Percentiles rank a stretch among this genome's conserved stretches.
phyloP scores from a whole-genome alignment of 805 yeast genomes.

The Wickerhamiella shivajii region DNA sequence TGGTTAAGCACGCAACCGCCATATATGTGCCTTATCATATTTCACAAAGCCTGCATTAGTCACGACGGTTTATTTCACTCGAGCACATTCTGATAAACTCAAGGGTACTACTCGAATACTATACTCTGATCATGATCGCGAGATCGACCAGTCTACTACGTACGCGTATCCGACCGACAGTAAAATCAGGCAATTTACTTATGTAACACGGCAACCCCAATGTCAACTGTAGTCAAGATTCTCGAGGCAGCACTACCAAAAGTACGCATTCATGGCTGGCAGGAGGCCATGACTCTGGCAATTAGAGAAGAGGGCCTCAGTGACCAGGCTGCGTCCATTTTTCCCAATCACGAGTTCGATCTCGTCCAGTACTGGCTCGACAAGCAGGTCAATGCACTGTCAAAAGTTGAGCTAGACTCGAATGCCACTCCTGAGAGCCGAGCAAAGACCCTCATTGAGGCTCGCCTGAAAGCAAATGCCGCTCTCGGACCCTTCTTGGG shows the following conservation, averaged over 20 bases:
- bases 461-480: constrained; percentile 33
- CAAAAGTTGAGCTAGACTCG: constrained; percentile 18
- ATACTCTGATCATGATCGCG: too few species aligned
- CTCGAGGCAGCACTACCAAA: constrained; percentile 25
- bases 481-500: constrained; percentile 13
- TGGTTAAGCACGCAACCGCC: too few species aligned
- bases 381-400: constrained; percentile 25
- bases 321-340: constrained; percentile 35
- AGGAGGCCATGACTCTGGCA: constrained; percentile 34
- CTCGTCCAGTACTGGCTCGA: constrained; percentile 43
- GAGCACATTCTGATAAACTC: too few species aligned
- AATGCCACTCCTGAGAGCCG: constrained; percentile 11
- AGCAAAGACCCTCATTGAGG: constrained; percentile 28
- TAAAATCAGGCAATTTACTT: too few species aligned
- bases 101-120: too few species aligned
- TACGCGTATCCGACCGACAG: too few species aligned
- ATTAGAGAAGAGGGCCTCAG: constrained; percentile 35
- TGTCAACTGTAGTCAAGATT: constrained; percentile 23
- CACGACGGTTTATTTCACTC: too few species aligned
- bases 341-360: constrained; percentile 33
- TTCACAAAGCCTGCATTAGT: too few species aligned
- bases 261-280: constrained; percentile 42
- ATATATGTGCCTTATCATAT: too few species aligned
- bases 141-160: too few species aligned
- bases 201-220: too few species aligned